phyloP scores from a whole-genome alignment of 352 stramenopile genomes.

The Thalassiosira ordinaria region DNA sequence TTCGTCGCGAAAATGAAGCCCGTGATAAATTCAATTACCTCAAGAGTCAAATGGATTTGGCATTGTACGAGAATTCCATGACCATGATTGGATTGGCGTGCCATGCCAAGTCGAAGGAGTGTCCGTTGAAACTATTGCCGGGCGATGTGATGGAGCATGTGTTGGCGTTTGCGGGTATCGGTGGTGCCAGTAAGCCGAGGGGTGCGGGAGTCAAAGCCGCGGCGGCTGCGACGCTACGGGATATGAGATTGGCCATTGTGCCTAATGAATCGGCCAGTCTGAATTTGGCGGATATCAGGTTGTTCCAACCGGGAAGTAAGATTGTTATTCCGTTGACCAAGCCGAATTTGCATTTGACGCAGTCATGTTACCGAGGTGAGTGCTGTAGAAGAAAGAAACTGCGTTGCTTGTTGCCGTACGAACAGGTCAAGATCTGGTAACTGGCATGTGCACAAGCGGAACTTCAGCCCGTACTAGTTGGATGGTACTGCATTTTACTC shows the following conservation, averaged over 20 bases:
- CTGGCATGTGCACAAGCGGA: too few species aligned
- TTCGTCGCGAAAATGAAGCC: background rate
- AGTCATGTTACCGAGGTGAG: constrained; percentile 1
- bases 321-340: background rate
- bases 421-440: too few species aligned
- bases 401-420: too few species aligned
- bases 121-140: background rate
- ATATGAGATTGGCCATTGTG: background rate
- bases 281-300: background rate
- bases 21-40: background rate
- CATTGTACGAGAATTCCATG: background rate
- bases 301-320: constrained; percentile 1
- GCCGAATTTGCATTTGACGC: constrained; percentile 10
- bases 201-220: background rate
- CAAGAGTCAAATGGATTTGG: background rate
- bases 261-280: too few species aligned
- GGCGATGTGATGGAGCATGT: background rate
- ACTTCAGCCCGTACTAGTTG: too few species aligned
- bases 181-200: background rate
- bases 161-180: background rate
- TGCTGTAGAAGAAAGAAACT: too few species aligned
- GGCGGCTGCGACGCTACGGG: too few species aligned
- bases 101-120: background rate
- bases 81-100: background rate
- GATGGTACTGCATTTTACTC: too few species aligned